phyloP scores from a whole-genome alignment of 495 filamentous ascomycete genomes.

The Penicillium herquei region DNA sequence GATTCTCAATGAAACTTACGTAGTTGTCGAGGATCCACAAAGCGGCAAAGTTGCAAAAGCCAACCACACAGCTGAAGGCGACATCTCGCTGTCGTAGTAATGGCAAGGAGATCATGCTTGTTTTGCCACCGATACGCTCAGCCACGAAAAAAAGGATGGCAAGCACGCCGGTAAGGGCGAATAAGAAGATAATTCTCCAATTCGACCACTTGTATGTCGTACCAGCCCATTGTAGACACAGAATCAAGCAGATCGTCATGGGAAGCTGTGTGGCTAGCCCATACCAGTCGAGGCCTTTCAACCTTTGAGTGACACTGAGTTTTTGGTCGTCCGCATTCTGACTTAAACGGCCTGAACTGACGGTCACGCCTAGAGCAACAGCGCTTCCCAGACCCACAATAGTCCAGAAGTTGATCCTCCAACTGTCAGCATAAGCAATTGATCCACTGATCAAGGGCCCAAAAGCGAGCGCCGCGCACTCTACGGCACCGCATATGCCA shows the following conservation, averaged over 20 bases:
- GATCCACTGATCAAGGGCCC: constrained; percentile 9
- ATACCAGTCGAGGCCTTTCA: constrained; percentile 2
- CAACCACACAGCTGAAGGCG: constrained; percentile 1
- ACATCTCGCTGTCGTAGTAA: constrained; percentile 2
- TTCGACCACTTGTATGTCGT: constrained; percentile 1
- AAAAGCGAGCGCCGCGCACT: constrained; percentile 13
- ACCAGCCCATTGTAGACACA: constrained; percentile 2
- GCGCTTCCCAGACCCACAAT: constrained; percentile 6
- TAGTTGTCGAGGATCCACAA: not conserved
- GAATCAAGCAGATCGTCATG: not conserved
- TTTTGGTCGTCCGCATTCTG: not conserved
- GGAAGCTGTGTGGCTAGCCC: not conserved
- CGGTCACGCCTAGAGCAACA: not conserved
- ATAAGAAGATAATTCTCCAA: constrained; percentile 5
- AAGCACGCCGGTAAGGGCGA: not conserved
- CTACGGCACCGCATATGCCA: constrained; percentile 7
- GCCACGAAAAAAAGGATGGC: not conserved
- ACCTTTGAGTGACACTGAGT: not conserved
- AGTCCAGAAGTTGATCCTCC: constrained; percentile 12
- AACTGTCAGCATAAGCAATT: not conserved
- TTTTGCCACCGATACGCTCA: not conserved
- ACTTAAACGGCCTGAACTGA: not conserved
- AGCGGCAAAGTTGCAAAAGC: constrained; percentile 4
- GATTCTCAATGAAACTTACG: constrained; percentile 1
- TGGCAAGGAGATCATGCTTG: constrained; percentile 4